Conservation (phyloP, 345 rosid species). For the Gossypium ekmanianum region DNA sequence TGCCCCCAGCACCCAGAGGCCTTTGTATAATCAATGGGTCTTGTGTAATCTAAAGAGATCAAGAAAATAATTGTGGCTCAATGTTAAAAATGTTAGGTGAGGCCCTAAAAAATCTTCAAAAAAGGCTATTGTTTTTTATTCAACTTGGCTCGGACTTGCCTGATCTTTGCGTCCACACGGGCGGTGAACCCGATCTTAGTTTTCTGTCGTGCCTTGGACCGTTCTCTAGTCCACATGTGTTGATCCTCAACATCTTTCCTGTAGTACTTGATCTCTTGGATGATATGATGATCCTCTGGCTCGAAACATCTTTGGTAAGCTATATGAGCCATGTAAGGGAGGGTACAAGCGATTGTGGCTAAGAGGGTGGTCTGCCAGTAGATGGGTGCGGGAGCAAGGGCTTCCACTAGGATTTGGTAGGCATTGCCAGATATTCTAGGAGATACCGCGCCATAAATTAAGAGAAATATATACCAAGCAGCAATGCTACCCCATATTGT, state of each 20-base stretch:
- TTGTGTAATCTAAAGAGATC: conserved; percentile 19
- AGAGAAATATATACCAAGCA: conserved; percentile 71
- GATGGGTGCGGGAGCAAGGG: conserved; percentile 75
- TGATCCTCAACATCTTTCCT: conserved; percentile 72
- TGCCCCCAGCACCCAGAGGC: background rate
- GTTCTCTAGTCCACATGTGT: conserved; percentile 79
- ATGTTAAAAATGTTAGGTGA: conserved; percentile 5
- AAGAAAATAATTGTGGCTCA: background rate
- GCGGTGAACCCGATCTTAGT: conserved; percentile 95
- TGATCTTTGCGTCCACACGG: conserved; percentile 89
- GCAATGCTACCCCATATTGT: conserved; percentile 82
- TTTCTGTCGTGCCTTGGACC: conserved; percentile 84
- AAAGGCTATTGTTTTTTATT: conserved; percentile 37
- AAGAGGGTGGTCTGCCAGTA: conserved; percentile 71
- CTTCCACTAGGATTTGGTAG: conserved; percentile 64
- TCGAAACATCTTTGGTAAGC: conserved; percentile 70
- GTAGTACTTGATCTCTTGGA: conserved; percentile 89
- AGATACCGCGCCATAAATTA: conserved; percentile 56
- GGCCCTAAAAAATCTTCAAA: conserved; percentile 17
- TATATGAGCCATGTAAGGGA: conserved; percentile 59
- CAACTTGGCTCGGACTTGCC: conserved; percentile 62
- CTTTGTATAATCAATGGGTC: background rate
- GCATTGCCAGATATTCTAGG: conserved; percentile 56
- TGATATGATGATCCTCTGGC: conserved; percentile 92
- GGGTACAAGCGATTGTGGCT: conserved; percentile 56